Evolutionary conservation across 2,329 filamentous ascomycete species (phyloP).

Genomic region (Fusarium robinianum): DNA sequence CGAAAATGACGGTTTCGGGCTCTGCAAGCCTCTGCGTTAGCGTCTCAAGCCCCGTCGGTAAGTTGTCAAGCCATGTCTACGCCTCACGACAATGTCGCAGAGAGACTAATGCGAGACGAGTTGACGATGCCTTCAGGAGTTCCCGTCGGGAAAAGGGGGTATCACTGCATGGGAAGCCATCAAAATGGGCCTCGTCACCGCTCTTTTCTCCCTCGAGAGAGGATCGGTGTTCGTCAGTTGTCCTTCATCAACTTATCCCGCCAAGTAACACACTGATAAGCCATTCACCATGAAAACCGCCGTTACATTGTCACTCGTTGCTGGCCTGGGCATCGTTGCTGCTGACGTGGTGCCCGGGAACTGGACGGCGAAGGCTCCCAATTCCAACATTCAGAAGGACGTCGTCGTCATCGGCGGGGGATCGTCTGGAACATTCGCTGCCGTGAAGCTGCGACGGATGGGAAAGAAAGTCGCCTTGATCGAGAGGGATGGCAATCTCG

Average conservation of each 20-base stretch:
- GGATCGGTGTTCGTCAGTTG: not conserved
- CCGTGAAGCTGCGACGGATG: constrained; percentile 25
- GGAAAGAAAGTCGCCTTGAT: constrained; percentile 23
- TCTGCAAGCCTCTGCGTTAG: constrained; percentile 9
- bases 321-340: constrained; percentile 11
- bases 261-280: constrained; percentile 11
- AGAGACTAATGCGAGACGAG: constrained; percentile 1
- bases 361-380: not conserved
- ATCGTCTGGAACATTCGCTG: constrained; percentile 25
- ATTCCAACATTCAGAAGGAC: constrained; percentile 14
- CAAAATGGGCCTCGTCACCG: constrained; percentile 25
- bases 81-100: constrained; percentile 14
- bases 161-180: constrained; percentile 24
- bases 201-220: constrained; percentile 1
- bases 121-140: not conserved
- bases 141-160: constrained; percentile 16
- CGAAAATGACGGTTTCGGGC: not conserved
- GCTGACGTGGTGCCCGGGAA: constrained; percentile 10
- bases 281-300: constrained; percentile 23
- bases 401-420: constrained; percentile 27
- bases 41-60: not conserved
- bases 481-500: constrained; percentile 17
- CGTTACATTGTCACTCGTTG: constrained; percentile 28
- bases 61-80: not conserved
- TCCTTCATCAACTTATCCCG: constrained; percentile 5